Base-by-base conservation (phyloP, 2,329 filamentous ascomycete genomes). In the Colletotrichum kahawae region DNA sequence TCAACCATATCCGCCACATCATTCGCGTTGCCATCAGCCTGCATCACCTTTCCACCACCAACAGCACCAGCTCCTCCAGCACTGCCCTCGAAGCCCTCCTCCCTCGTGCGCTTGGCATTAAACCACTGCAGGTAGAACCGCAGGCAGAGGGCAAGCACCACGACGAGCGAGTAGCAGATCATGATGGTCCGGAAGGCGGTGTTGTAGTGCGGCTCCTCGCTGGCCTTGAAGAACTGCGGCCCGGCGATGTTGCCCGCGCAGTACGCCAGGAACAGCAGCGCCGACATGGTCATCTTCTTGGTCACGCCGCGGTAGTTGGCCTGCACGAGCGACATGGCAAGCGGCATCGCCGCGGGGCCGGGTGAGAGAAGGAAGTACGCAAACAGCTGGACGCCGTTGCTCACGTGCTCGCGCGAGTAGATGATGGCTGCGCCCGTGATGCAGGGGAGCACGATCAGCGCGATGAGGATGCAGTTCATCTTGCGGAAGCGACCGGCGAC, bases 261-360 rank as follows among this genome's bases (percentile, higher is more conserved):
- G 77, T 91, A 92, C 4, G 86, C 87, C 12, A 91, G 79, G 76
- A 92, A 91, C 5, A 91, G 80, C 78, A 91, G 78, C 0, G 88
- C 88, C 2, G 88, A 91, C 70, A 91, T 87, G 8, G 89, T 90
- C 86, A 90, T 90, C 81, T 91, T 92, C 84, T 92, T 92, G 36
- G 90, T 90, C 24, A 90, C 88, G 18, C 90, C 90, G 14, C 87
- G 85, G 77, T 87, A 90, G 79, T 92, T 91, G 18, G 88, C 85
- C 79, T 90, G 88, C 5, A 91, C 87, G 1, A 92, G 86, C 1
- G 90, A 87, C 82, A 92, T 85, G 13, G 86, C 85, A 2, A 92
- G 85, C 0, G 90, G 90, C 82, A 92, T 85, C 2, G 87, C 87
- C 0, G 88, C 85, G 0, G 90, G 87, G 0, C 90, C 90, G 0